phyloP scores from a whole-genome alignment of 2,329 filamentous ascomycete genomes.

The Beauveria brongniartii region DNA sequence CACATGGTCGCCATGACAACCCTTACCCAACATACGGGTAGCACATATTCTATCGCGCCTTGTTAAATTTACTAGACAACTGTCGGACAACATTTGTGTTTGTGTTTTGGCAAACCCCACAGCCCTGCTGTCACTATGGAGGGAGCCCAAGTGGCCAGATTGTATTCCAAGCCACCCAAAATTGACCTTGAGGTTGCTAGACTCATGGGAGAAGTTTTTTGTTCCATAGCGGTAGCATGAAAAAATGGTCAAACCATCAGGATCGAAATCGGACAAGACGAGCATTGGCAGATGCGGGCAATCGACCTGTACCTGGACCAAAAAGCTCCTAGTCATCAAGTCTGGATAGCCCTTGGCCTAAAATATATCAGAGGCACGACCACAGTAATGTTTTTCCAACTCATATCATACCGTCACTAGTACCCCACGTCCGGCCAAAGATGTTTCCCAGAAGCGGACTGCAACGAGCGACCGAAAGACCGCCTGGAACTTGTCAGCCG shows the following conservation, averaged over 20 bases:
- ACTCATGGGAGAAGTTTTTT: conserved; percentile 52
- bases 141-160: conserved; percentile 31
- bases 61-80: conserved; percentile 31
- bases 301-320: conserved; percentile 42
- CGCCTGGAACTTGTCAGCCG: conserved; percentile 41
- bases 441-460: conserved; percentile 45
- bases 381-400: neutral
- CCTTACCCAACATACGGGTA: conserved; percentile 39
- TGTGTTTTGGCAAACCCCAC: neutral
- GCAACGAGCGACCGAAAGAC: conserved; percentile 61
- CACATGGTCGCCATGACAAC: conserved; percentile 20
- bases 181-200: conserved; percentile 36
- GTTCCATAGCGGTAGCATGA: conserved; percentile 67
- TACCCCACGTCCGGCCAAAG: conserved; percentile 47
- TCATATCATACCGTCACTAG: conserved; percentile 52
- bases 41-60: conserved; percentile 51
- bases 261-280: conserved; percentile 66
- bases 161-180: conserved; percentile 59
- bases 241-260: conserved; percentile 66
- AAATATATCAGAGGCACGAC: neutral
- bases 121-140: neutral
- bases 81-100: neutral
- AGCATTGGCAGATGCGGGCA: conserved; percentile 48
- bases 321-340: conserved; percentile 57
- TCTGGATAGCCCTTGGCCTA: conserved; percentile 81